Evolutionary conservation across 1,284 basidiomycete genomes (phyloP).

Genomic region (Sporisorium sorghi): DNA sequence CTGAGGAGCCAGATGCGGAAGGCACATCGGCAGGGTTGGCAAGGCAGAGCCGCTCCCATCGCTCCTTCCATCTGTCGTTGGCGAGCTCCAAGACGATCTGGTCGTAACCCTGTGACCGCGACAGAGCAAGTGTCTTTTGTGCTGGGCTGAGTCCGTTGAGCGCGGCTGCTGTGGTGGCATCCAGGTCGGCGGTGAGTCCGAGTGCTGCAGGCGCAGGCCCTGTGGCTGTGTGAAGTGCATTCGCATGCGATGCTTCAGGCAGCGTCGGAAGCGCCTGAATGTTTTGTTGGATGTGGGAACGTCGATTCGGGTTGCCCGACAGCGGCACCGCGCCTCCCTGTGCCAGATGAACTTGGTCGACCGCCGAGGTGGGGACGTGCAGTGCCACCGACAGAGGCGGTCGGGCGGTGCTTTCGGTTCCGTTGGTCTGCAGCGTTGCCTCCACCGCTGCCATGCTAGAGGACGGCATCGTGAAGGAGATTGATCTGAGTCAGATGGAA

Average conservation of each 20-base stretch:
- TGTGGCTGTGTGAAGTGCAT: conserved; percentile 59
- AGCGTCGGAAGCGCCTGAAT: conserved; percentile 56
- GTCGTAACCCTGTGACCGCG: conserved; percentile 71
- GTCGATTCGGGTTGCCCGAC: conserved; percentile 44
- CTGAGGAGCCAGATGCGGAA: conserved; percentile 15
- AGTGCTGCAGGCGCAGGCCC: conserved; percentile 55
- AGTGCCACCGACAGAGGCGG: conserved; percentile 43
- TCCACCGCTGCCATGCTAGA: conserved; percentile 51
- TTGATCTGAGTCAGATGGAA: background rate
- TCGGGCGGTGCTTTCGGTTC: conserved; percentile 11
- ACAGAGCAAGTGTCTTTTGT: conserved; percentile 41
- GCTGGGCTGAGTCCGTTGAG: conserved; percentile 56
- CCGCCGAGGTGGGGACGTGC: conserved; percentile 41
- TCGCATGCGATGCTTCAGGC: conserved; percentile 63
- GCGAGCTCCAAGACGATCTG: conserved; percentile 84
- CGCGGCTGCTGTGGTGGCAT: conserved; percentile 44
- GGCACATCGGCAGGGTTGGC: conserved; percentile 61
- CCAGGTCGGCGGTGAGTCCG: conserved; percentile 42
- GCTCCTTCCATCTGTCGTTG: conserved; percentile 83
- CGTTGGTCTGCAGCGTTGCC: conserved; percentile 38
- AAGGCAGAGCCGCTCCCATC: conserved; percentile 91
- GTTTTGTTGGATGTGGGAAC: conserved; percentile 47
- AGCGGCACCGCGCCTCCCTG: conserved; percentile 23
- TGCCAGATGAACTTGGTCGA: conserved; percentile 25
- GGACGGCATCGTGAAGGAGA: conserved; percentile 38